phyloP scores from a whole-genome alignment of 2,329 filamentous ascomycete species.

The Acarospora socialis region DNA sequence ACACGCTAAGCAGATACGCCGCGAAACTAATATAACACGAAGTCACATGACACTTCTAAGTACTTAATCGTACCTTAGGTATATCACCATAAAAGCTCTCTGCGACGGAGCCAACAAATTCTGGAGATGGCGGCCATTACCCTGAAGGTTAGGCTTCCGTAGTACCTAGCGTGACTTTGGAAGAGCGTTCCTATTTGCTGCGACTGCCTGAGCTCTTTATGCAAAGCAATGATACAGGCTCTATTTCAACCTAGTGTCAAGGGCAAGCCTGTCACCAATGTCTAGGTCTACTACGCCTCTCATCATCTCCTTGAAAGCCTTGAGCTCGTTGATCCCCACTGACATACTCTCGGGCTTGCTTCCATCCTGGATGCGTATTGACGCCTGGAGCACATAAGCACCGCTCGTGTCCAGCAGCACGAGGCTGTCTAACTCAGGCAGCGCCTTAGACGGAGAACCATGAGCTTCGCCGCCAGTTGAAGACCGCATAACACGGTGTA shows the following conservation, averaged over 20 bases:
- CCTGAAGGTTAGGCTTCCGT: too few species aligned
- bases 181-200: too few species aligned
- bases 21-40: too few species aligned
- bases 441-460: constrained; percentile 15
- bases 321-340: constrained; percentile 39
- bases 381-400: constrained; percentile 43
- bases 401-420: constrained; percentile 41
- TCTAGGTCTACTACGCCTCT: constrained; percentile 43
- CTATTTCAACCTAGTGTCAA: constrained; percentile 48
- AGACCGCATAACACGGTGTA: constrained; percentile 40
- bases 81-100: too few species aligned
- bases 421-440: constrained; percentile 30
- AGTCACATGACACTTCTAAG: too few species aligned
- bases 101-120: too few species aligned
- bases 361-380: constrained; percentile 41
- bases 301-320: constrained; percentile 39
- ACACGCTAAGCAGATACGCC: too few species aligned
- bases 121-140: too few species aligned
- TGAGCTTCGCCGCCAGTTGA: constrained; percentile 21
- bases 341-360: constrained; percentile 40
- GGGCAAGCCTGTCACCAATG: constrained; percentile 41
- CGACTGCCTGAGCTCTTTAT: too few species aligned
- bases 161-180: too few species aligned
- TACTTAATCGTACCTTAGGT: too few species aligned
- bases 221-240: too few species aligned